A percentile compares a stretch with the other conserved stretches of the same genome.
Evolutionary conservation across 1,139 yeast genomes (phyloP).

Genomic region (Meyerozyma elateridarum): DNA sequence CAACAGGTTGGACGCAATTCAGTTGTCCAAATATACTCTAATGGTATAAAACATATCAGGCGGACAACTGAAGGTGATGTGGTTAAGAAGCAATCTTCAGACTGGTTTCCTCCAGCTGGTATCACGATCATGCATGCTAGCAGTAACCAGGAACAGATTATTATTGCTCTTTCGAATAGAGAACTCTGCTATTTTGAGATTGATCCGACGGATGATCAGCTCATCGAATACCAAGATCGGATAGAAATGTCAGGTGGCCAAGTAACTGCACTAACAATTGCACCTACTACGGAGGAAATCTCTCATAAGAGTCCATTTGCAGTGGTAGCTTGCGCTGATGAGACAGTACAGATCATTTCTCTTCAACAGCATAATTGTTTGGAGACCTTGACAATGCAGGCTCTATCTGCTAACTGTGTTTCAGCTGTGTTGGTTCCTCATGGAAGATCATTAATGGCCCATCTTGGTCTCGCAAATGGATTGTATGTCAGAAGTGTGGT

Average conservation of each 20-base stretch:
- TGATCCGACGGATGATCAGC: slow-evolving; percentile 53
- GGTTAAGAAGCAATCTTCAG: slow-evolving; percentile 32
- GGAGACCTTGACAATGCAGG: slow-evolving; percentile 62
- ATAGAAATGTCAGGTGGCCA: slow-evolving; percentile 48
- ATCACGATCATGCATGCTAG: slow-evolving; percentile 57
- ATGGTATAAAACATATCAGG: slow-evolving; percentile 67
- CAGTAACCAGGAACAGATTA: slow-evolving; percentile 63
- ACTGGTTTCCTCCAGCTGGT: slow-evolving; percentile 88
- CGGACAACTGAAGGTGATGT: slow-evolving; percentile 20
- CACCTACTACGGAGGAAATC: slow-evolving; percentile 33
- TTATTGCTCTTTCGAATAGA: slow-evolving; percentile 64
- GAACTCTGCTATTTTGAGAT: slow-evolving; percentile 82
- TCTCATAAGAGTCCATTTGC: slow-evolving; percentile 51
- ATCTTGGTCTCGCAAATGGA: slow-evolving; percentile 81
- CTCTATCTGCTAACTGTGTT: slow-evolving; percentile 54
- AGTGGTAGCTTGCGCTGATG: slow-evolving; percentile 69
- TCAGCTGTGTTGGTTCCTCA: slow-evolving; percentile 39
- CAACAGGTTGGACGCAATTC: slow-evolving; percentile 65
- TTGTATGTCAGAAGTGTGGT: slow-evolving; percentile 63
- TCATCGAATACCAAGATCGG: slow-evolving; percentile 66
- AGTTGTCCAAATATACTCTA: slow-evolving; percentile 66
- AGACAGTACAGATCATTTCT: slow-evolving; percentile 66
- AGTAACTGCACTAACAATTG: slow-evolving; percentile 53
- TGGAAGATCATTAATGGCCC: slow-evolving; percentile 31
- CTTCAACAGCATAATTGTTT: slow-evolving; percentile 60